Percentiles rank a stretch among this genome's conserved stretches.
Conservation (phyloP, 2,329 filamentous ascomycete species). For the Orbilia quercus region DNA sequence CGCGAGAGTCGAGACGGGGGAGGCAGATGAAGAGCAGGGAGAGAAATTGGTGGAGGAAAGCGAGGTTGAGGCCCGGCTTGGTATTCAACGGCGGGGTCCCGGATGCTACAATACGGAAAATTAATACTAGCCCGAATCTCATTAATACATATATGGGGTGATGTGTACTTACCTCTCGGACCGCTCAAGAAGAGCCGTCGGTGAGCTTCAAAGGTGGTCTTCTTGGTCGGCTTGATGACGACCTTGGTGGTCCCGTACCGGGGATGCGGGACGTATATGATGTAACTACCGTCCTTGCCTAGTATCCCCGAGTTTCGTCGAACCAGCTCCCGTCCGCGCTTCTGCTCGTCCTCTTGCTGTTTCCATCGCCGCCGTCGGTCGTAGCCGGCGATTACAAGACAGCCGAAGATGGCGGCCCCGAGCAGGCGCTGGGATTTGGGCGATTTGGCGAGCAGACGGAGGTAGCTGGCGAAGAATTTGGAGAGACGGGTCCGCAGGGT, state of each 20-base stretch:
- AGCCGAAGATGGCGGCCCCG: conserved; percentile 78
- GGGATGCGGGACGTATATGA: conserved; percentile 43
- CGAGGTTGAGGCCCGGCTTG: conserved; percentile 92
- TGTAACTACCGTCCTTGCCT: conserved; percentile 76
- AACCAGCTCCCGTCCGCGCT: conserved; percentile 76
- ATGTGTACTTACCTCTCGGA: conserved; percentile 77
- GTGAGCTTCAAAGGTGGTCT: conserved; percentile 95
- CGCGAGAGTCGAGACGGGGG: conserved; percentile 93
- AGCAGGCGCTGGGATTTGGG: conserved; percentile 78
- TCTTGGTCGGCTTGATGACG: conserved; percentile 87
- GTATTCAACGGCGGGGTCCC: conserved; percentile 87
- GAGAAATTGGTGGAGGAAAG: conserved; percentile 95
- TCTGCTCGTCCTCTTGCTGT: conserved; percentile 80
- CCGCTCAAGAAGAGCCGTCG: conserved; percentile 91
- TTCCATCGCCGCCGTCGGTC: conserved; percentile 80
- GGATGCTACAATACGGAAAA: conserved; percentile 62
- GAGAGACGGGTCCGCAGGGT: conserved; percentile 77
- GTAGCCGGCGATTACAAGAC: conserved; percentile 82
- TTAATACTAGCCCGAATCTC: not conserved
- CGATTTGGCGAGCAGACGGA: conserved; percentile 69
- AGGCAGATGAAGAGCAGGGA: conserved; percentile 98
- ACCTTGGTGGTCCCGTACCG: conserved; percentile 79
- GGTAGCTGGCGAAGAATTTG: conserved; percentile 72
- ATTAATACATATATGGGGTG: conserved; percentile 69
- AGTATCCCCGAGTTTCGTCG: conserved; percentile 91